Conservation (phyloP, 805 yeast genomes). For the Ogataea paraovalis region DNA sequence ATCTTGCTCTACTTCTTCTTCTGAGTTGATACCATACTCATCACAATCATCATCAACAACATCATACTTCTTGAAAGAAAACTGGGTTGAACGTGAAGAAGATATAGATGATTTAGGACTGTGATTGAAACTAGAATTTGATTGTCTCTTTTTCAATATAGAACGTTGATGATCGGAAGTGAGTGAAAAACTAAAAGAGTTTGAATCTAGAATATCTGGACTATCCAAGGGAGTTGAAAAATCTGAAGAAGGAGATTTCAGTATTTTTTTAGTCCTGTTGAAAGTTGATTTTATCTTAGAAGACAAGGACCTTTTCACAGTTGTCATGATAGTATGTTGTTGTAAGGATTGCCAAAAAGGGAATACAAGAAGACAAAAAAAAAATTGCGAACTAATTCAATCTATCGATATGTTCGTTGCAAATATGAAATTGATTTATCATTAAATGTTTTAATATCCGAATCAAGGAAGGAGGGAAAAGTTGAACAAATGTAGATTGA, state of each 20-base stretch:
- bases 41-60: too few species aligned
- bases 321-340: background rate
- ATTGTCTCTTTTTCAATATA: background rate
- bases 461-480: too few species aligned
- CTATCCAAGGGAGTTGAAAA: background rate
- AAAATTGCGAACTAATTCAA: background rate
- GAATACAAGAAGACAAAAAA: too few species aligned
- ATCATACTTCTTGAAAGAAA: too few species aligned
- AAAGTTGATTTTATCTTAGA: slow-evolving; percentile 10
- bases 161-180: background rate
- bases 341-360: too few species aligned
- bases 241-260: slow-evolving; percentile 1
- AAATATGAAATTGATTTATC: too few species aligned
- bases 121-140: background rate
- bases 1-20: too few species aligned
- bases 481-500: too few species aligned
- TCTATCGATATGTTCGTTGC: too few species aligned
- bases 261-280: slow-evolving; percentile 7
- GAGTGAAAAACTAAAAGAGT: background rate
- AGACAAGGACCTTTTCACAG: slow-evolving; percentile 14
- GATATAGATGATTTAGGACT: slow-evolving; percentile 3
- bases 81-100: too few species aligned
- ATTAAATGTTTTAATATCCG: too few species aligned
- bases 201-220: background rate
- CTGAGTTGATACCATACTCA: too few species aligned